phyloP scores from a whole-genome alignment of 2,329 filamentous ascomycete genomes.

The Leptographium flavum region DNA sequence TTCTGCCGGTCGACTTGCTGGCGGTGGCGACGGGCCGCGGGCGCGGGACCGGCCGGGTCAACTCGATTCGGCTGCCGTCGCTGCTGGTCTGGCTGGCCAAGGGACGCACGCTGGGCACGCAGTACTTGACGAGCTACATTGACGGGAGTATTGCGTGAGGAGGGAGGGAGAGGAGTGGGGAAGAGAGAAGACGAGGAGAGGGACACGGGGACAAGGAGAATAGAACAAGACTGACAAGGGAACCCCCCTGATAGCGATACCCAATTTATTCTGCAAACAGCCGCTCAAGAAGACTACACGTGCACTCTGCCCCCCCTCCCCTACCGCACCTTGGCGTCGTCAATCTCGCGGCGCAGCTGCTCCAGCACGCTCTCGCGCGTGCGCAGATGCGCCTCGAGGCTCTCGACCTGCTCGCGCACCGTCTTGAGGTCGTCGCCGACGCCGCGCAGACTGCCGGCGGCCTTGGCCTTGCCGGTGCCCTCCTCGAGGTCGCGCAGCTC shows the following conservation, averaged over 20 bases:
- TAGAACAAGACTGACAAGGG: slow-evolving; percentile 1
- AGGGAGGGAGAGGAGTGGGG: background rate
- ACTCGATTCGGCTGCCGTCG: slow-evolving; percentile 32
- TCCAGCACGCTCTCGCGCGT: slow-evolving; percentile 62
- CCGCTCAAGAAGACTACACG: too few relatives aligned
- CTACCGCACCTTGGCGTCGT: slow-evolving; percentile 60
- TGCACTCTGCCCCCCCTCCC: slow-evolving; percentile 5
- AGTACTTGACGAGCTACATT: slow-evolving; percentile 29
- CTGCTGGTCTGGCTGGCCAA: slow-evolving; percentile 36
- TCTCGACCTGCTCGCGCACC: slow-evolving; percentile 89
- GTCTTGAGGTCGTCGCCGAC: slow-evolving; percentile 76
- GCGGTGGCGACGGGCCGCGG: slow-evolving; percentile 33
- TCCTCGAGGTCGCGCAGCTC: slow-evolving; percentile 63
- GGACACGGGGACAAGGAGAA: background rate
- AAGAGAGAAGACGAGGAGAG: background rate
- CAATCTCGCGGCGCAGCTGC: slow-evolving; percentile 67
- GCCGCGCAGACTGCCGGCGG: slow-evolving; percentile 59
- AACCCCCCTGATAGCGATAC: background rate
- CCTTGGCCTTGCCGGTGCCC: slow-evolving; percentile 52
- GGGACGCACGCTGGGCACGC: slow-evolving; percentile 32
- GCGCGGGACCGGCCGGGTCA: slow-evolving; percentile 32
- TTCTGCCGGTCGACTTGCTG: slow-evolving; percentile 32
- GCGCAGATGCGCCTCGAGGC: slow-evolving; percentile 68
- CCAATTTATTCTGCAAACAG: background rate
- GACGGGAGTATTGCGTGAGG: slow-evolving; percentile 32